Evolutionary conservation across 768 basidiomycete genomes (phyloP), one percentile per base, ranked within the genome.

Genomic region (Leccinum obscurum): DNA sequence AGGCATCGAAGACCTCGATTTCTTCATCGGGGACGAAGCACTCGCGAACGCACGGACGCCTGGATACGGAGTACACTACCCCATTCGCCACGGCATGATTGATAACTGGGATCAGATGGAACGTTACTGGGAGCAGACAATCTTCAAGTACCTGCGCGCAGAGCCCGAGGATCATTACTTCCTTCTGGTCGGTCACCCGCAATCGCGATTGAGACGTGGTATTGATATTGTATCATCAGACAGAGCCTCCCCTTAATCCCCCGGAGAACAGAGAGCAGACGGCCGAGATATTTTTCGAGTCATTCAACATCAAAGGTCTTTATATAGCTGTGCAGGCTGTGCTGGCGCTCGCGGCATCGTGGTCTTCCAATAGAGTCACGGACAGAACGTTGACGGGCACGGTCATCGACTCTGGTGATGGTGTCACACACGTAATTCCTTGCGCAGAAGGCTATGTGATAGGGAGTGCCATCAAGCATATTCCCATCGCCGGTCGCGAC

Each of bases 91-190:
- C 70, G 96, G 96, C 26, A 89, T 92, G 89, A 96, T 97, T 70
- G 95, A 97, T 63, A 97, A 97, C 69, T 95, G 93, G 93, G 93
- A 95, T 74, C 87, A 97, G 66, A 98, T 98, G 95, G 96, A 98
- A 75, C 83, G 95, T 30, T 98, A 95, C 77, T 99, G 97, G 97
- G 95, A 97, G 75, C 96, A 99, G 81, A 93, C 90, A 65, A 98
- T 98, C 83, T 99, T 98, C 87, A 98, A 99, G 77, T 98, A 98
- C 79, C 82, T 99, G 62, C 84, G 96, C 58, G 95, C 95, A 8
- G 97, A 99, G 76, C 97, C 97, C 14, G 97, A 98, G 77, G 96
- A 98, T 77, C 97, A 98, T 75, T 92, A 98, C 76, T 98, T 99
- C 77, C 85, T 98, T 53, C 79, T 99, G 71, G 96, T 98, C 67